Evolutionary conservation across 1,284 basidiomycete genomes (phyloP), one percentile per base, ranked within the genome.

Genomic region (Ustilago trichophora): DNA sequence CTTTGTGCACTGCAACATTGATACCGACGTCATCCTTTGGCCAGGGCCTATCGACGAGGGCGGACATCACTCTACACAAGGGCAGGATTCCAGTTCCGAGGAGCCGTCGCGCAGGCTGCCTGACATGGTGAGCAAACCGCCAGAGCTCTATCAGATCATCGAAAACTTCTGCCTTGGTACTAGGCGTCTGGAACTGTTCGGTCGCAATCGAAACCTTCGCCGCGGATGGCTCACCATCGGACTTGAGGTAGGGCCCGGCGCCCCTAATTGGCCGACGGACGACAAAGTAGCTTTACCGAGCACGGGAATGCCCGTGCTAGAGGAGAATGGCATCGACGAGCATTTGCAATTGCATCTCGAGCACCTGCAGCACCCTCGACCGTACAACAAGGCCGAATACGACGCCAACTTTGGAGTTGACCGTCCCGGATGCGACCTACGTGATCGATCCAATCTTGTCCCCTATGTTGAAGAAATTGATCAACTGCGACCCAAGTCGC

Each of bases 1-100:
- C 88, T 95, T 98, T 81, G 94, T 97, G 0, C 94, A 98, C 82
- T 98, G 95, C 82, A 99, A 99, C 82, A 90, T 98, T 66, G 91
- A 98, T 81, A 98, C 94, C 25, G 95, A 98, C 82, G 92, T 98
- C 5, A 90, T 98, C 64, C 88, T 98, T 15, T 98, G 93, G 93
- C 90, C 92, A 83, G 58, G 58, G 3, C 51, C 50, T 7, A 90
- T 90, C 27, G 91, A 93, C 46, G 82, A 85, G 0, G 82, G 82
- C 82, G 66, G 60, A 78, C 72, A 40, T 2, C 36, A 24, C 18
- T 27, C 52, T 7, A 26, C 45, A 22, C 36, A 13, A 12, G 44
- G 21, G 22, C n/a, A 6, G 25, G 44, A 26, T n/a, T n/a, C n/a
- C 27, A 33, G 18, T 27, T 24, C 26, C 6, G 10, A 46, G 19